These are phyloP conservation scores for Aristolochia californica DNA, from an alignment of 164 flowering plant species.

Conservation along the genomic window DNA sequence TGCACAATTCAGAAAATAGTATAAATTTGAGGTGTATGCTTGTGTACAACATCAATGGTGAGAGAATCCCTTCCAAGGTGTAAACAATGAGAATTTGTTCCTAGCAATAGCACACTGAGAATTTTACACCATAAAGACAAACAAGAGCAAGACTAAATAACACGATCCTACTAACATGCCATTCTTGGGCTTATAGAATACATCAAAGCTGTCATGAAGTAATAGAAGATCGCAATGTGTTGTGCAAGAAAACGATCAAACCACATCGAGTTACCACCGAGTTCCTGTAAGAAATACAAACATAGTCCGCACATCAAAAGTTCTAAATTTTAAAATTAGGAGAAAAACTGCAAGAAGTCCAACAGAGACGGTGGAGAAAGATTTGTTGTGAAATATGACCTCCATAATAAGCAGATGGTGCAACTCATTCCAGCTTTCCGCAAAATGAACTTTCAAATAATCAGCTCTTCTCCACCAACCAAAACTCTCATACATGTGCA, in stretches of 20 bases:
- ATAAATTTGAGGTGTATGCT: background rate
- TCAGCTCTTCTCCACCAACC: conserved; percentile 99
- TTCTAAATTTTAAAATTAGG: background rate
- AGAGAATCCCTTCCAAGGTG: background rate
- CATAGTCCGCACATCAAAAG: background rate
- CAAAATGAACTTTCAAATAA: conserved; percentile 95
- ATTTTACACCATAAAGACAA: too few relatives aligned
- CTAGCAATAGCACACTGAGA: too few relatives aligned
- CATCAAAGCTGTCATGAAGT: conserved; percentile 85
- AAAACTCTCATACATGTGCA: conserved; percentile 93
- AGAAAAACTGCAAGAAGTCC: background rate
- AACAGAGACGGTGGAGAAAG: background rate
- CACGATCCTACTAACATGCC: conserved; percentile 67
- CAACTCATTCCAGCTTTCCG: conserved; percentile 99
- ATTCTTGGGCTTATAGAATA: conserved; percentile 90
- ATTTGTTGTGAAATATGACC: conserved; percentile 21
- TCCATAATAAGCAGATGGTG: conserved; percentile 99
- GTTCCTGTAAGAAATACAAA: conserved; percentile 51
- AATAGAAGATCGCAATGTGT: conserved; percentile 77
- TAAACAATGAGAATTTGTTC: background rate
- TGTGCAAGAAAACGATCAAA: conserved; percentile 94
- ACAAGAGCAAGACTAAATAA: background rate
- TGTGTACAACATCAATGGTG: background rate
- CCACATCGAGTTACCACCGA: conserved; percentile 94
- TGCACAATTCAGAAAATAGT: conserved; percentile 19